Evolutionary conservation across 169 alveolate species (phyloP), one percentile per base, ranked within the genome.

Genomic region (Plasmodium reichenowi): DNA sequence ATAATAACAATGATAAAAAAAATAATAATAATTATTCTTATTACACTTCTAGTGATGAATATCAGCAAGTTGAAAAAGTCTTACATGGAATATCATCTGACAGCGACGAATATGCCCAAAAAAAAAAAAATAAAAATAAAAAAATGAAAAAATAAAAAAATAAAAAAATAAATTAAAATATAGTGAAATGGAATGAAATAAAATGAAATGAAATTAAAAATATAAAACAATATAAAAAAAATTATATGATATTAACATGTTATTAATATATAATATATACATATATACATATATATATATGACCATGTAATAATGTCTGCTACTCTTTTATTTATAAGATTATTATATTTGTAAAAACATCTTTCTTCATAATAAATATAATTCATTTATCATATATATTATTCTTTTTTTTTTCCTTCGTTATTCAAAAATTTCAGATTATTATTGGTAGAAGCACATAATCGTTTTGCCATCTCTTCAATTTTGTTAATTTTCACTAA

Each of bases 391-490:
- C 38, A 29, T 7, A 15, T 17, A 24, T 17, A 6, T 66, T 48
- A 47, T 58, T 76, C 47, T 66, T 74, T 74, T 60, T 74, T 48
- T 24, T 9, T 45, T 29, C 52, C 70, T 17, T 76, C 66, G 29
- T 43, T 50, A 48, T 64, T 76, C 63, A 76, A 63, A 50, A 76
- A 76, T 45, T 64, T 47, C 10, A 76, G 76, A 43, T 47, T 76
- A 56, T 76, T 76, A 68, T 43, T 63, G 26, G 89, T 24, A 2
- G 89, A 15, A 8, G 71, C 75, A 71, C 89, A 76, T 48, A 76
- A n/a, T 59, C 52, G 63, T 68, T 76, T 76, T 15, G 89, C 89
- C 58, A 52, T 76, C 52, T 76, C 89, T 58, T 76, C 89, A 50
- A 76, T 76, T 76, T 76, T 76, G 54, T 76, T 59, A 64, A 76